phyloP scores from a whole-genome alignment of 148 eudicot genomes.

The Amaranthus cruentus region DNA sequence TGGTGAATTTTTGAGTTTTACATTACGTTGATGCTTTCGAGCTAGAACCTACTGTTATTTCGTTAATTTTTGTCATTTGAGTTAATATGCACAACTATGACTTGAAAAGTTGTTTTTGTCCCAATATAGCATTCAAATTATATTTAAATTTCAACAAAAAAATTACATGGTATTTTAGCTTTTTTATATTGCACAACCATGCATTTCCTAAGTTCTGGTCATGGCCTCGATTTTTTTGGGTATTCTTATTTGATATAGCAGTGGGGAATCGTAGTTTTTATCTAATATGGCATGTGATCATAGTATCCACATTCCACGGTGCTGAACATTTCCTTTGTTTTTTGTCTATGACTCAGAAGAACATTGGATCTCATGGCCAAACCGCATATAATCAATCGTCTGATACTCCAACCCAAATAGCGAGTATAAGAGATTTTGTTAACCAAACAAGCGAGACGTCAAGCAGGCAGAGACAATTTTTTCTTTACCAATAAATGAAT shows the following conservation, averaged over 20 bases:
- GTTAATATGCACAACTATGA: not conserved
- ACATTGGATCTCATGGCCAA: constrained; percentile 8
- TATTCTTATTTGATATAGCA: not conserved
- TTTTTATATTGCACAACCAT: no score
- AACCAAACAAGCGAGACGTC: constrained; percentile 15
- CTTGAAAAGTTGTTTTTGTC: not conserved
- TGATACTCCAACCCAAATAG: not conserved
- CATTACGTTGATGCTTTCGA: no score
- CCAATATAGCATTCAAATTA: no score
- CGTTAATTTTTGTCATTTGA: not conserved
- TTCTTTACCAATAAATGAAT: not conserved
- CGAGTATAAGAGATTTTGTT: not conserved
- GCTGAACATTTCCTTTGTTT: not conserved
- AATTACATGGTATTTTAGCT: no score
- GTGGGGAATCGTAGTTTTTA: not conserved
- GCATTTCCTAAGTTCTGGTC: no score
- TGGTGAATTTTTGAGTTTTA: not conserved
- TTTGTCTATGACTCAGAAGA: constrained; percentile 1
- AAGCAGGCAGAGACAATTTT: not conserved
- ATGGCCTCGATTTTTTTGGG: not conserved
- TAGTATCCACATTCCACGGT: not conserved
- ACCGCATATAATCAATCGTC: not conserved
- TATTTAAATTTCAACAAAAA: no score
- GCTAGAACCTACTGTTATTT: not conserved
- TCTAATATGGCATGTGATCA: not conserved